Evolutionary conservation across 768 basidiomycete genomes (phyloP), one percentile per base, ranked within the genome.

Genomic region (Leccinum arenicola): DNA sequence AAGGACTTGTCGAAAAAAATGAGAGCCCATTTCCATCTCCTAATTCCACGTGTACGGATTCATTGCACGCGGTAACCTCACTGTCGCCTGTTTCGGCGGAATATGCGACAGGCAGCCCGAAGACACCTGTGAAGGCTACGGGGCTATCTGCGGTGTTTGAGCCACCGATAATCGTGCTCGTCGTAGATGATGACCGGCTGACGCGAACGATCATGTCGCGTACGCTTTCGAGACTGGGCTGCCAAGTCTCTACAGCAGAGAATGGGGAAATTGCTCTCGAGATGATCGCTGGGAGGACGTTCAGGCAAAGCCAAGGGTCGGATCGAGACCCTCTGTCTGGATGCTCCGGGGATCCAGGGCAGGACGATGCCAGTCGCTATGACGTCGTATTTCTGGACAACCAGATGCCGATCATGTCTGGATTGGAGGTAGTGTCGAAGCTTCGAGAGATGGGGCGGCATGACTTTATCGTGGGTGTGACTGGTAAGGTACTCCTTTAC

Each of bases 391-490:
- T 85, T 69, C 69, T 86, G 63, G 79, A 84, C 61, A 94, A 95
- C 70, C 91, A 93, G 73, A 93, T 93, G 89, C 88, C 88, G 9
- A 76, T 91, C 19, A 79, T 91, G 78, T 87, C 87, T 61, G 93
- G 93, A 15, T 68, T 91, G 49, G 82, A 85, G 58, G 81, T 83
- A 19, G 84, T 92, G 11, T 70, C 79, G 56, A 85, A 82, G 69
- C 74, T 95, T 40, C 77, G 92, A 59, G 78, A 80, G 58, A 70
- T 85, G 68, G 86, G 85, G 8, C 78, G 91, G 61, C 75, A 70
- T 19, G 91, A 93, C 66, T 89, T 93, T 66, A 83, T 94, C n/a
- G 88, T 93, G 17, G 89, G 89, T 35, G 86, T 91, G 45, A 91
- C 89, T 54, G 89, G 86, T 84, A 45, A 64, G 78, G 54, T 19